phyloP scores from a whole-genome alignment of 768 basidiomycete genomes.

The Termitomyces sp. region DNA sequence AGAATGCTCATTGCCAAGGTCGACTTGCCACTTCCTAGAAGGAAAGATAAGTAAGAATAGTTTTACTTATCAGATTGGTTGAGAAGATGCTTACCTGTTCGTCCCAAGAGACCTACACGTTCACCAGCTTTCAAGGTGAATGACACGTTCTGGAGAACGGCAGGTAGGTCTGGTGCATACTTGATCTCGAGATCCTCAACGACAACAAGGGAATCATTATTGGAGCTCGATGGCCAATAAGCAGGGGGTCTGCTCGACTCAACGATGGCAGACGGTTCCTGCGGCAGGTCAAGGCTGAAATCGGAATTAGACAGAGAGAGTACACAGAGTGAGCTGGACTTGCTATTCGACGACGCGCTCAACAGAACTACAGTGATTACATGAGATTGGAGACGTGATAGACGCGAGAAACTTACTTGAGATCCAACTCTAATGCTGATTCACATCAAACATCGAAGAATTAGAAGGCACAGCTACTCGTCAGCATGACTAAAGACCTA shows the following conservation, averaged over 20 bases:
- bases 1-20: constrained; percentile 85
- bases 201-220: constrained; percentile 49
- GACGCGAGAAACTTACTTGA: constrained; percentile 48
- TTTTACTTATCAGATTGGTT: neutral
- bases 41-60: neutral
- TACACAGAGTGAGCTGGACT: constrained; percentile 6
- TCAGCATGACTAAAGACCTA: constrained; percentile 1
- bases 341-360: constrained; percentile 89
- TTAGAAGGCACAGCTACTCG: neutral
- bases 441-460: constrained; percentile 27
- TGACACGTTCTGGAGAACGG: constrained; percentile 71
- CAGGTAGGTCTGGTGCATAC: constrained; percentile 81
- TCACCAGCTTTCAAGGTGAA: constrained; percentile 70
- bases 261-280: constrained; percentile 77
- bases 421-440: constrained; percentile 63
- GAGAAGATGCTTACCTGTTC: constrained; percentile 46
- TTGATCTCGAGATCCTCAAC: constrained; percentile 77
- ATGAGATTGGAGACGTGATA: neutral
- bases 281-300: constrained; percentile 64
- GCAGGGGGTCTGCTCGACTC: constrained; percentile 77
- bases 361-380: constrained; percentile 54
- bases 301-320: neutral
- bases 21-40: constrained; percentile 68
- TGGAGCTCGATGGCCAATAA: constrained; percentile 84
- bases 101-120: constrained; percentile 73